Percentiles rank a stretch among this genome's conserved stretches.
Evolutionary conservation across 2,329 filamentous ascomycete species (phyloP).

Genomic region (Camptophora hylomeconis): DNA sequence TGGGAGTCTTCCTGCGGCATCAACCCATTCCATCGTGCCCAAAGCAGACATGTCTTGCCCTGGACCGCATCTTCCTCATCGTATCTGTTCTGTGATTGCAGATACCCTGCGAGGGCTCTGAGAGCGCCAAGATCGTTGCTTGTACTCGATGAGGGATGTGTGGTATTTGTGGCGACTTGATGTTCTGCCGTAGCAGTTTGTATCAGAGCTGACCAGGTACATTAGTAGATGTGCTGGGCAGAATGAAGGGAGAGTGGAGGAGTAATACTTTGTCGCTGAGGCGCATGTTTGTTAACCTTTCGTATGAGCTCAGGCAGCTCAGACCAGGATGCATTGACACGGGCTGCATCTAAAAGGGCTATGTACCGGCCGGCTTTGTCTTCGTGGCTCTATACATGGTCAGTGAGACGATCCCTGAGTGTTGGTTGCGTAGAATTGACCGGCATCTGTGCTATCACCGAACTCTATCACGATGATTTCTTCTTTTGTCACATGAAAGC

Average conservation of each 20-base stretch:
- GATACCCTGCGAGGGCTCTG: neutral
- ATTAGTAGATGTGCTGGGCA: constrained; percentile 5
- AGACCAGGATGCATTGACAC: constrained; percentile 79
- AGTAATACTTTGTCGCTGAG: constrained; percentile 62
- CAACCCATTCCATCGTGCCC: constrained; percentile 23
- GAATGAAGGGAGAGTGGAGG: constrained; percentile 7
- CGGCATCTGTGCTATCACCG: too few species aligned
- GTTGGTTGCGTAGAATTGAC: too few species aligned
- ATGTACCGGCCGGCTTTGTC: constrained; percentile 76
- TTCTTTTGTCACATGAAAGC: too few species aligned
- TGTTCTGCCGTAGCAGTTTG: constrained; percentile 57
- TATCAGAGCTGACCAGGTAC: constrained; percentile 44
- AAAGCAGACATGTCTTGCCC: constrained; percentile 69
- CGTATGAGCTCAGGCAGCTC: constrained; percentile 77
- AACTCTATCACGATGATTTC: too few species aligned
- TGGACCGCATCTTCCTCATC: constrained; percentile 52
- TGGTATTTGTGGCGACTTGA: constrained; percentile 45
- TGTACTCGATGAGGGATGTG: constrained; percentile 13
- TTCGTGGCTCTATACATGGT: constrained; percentile 29
- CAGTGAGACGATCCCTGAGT: too few species aligned
- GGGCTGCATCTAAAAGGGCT: constrained; percentile 66
- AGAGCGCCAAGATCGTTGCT: constrained; percentile 1
- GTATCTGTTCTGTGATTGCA: constrained; percentile 34
- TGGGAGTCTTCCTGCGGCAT: constrained; percentile 39
- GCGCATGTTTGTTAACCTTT: constrained; percentile 90